Evolutionary conservation across 2,329 filamentous ascomycete genomes (phyloP), one percentile per base, ranked within the genome.

Genomic region (Huntiella bhutanensis): DNA sequence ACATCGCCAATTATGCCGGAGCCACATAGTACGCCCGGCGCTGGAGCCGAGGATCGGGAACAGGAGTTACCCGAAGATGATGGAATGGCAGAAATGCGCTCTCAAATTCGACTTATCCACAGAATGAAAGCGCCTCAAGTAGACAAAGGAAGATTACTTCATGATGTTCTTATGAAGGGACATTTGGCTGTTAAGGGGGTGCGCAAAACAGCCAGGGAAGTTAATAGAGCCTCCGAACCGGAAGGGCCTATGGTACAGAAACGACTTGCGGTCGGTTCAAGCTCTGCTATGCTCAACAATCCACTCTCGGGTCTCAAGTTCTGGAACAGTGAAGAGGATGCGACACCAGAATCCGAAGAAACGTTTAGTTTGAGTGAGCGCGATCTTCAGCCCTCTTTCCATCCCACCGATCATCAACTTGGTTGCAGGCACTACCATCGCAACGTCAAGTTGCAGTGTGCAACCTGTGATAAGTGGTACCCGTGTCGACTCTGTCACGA

Each of bases 401-500:
- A 8, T 57, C 64, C 41, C 58, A 72, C 52, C 57, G 59, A 61
- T 32, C 60, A 62, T 17, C 53, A 57, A 12, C 52, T 95, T 4
- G 91, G 91, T 1, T 98, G 91, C 59, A 70, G 80, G 55, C 91
- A 98, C 62, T 98, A 98, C 60, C 84, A 83, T 57, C 77, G 91
- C 52, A 96, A 96, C 55, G 85, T 98, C 54, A 96, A 96, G 61
- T 66, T 96, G 33, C 87, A 98, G 63, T 98, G 91, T 60, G 84
- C 75, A 53, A 80, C 82, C 19, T 98, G 91, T 63, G 75, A 80
- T 54, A 79, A 74, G 55, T 98, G 91, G 91, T 92, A 95, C 57
- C 83, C 88, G 0, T 98, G 91, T 59, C 80, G 91, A 13, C 80
- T 96, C 57, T 98, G 91, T 57, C 91, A 98, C 57, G 86, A 98